phyloP scores from a whole-genome alignment of 441 rosid genomes.

The Arabidopsis lyrata region DNA sequence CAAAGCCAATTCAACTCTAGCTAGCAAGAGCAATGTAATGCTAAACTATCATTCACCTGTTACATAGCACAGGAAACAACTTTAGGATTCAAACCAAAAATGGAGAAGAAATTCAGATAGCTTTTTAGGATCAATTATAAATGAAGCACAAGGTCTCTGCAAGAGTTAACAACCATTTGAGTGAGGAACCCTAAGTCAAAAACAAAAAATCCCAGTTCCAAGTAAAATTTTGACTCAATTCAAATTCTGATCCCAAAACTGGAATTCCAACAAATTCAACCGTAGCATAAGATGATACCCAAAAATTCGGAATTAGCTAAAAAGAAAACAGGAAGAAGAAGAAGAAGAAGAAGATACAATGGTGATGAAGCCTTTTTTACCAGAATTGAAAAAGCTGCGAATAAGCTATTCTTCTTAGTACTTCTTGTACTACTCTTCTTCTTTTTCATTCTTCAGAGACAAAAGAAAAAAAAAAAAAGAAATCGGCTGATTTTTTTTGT shows the following conservation, averaged over 20 bases:
- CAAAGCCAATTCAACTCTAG: conserved; percentile 5
- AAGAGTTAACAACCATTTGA: background rate
- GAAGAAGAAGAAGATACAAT: conserved; percentile 3
- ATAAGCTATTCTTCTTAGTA: background rate
- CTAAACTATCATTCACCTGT: conserved; percentile 20
- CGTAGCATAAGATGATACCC: no score
- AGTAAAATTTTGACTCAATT: background rate
- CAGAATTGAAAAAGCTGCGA: conserved; percentile 33
- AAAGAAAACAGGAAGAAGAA: no score
- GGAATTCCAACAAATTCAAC: no score
- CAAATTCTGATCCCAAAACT: no score
- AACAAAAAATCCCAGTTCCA: background rate
- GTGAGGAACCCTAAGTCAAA: conserved; percentile 11
- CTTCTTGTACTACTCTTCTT: background rate
- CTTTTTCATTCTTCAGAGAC: conserved; percentile 46
- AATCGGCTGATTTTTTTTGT: background rate
- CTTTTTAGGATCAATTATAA: no score
- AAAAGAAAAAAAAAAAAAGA: conserved; percentile 35
- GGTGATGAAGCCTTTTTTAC: conserved; percentile 27
- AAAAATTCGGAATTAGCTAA: no score
- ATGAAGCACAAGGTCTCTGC: no score
- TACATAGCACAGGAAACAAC: no score
- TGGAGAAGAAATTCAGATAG: no score
- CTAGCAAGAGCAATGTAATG: background rate
- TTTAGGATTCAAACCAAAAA: no score